phyloP scores from a whole-genome alignment of 768 basidiomycete genomes.

The Trichaptum fuscoviolaceum region DNA sequence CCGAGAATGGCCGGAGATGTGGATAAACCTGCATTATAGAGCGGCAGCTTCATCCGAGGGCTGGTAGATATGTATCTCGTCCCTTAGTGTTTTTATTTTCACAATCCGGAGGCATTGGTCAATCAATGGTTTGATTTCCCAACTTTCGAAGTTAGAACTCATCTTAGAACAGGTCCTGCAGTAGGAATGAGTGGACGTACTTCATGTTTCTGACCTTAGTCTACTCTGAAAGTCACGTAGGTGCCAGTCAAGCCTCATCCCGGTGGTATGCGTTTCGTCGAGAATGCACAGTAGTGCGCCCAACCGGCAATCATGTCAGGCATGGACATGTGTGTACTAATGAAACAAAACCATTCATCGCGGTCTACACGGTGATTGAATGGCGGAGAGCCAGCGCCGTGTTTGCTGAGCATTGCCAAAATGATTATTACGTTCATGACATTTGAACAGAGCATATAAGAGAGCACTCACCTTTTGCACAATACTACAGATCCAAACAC shows the following conservation, averaged over 20 bases:
- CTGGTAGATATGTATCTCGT: too few relatives aligned
- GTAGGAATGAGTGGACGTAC: too few relatives aligned
- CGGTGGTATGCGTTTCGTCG: background rate
- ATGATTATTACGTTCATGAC: background rate
- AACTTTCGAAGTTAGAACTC: too few relatives aligned
- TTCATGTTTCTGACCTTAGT: too few relatives aligned
- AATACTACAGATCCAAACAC: background rate
- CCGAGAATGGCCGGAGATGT: too few relatives aligned
- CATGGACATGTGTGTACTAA: background rate
- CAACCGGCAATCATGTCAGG: background rate
- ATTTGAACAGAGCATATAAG: background rate
- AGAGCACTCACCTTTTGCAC: background rate
- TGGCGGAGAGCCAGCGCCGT: background rate
- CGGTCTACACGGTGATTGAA: background rate
- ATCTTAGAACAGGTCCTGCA: too few relatives aligned
- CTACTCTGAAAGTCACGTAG: too few relatives aligned
- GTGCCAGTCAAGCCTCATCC: background rate
- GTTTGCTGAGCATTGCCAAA: background rate
- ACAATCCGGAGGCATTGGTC: too few relatives aligned
- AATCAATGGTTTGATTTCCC: too few relatives aligned
- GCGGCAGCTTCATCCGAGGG: too few relatives aligned
- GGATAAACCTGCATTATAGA: too few relatives aligned
- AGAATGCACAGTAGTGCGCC: background rate
- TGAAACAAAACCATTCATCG: background rate
- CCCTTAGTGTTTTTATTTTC: too few relatives aligned